Evolutionary conservation across 345 rosid species (phyloP).

Genomic region (Eucalyptus cloeziana): DNA sequence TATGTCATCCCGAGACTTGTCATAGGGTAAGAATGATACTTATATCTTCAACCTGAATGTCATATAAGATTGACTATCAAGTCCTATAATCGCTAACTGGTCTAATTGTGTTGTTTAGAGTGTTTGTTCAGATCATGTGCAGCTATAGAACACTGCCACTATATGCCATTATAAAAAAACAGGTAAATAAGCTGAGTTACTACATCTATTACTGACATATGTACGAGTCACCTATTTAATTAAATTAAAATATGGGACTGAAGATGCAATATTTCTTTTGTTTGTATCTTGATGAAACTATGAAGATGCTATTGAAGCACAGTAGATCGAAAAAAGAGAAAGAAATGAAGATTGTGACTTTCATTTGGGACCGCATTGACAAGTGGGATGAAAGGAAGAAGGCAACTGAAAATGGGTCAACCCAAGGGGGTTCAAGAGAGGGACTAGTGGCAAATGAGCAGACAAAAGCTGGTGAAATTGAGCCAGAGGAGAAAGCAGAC

Average conservation of each 20-base stretch:
- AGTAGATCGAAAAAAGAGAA: constrained; percentile 45
- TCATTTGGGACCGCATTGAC: constrained; percentile 56
- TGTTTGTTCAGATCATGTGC: constrained; percentile 55
- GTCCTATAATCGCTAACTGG: neutral
- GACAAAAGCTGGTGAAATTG: neutral
- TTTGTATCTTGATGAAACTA: neutral
- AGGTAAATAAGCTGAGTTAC: constrained; percentile 13
- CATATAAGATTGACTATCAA: neutral
- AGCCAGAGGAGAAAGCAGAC: neutral
- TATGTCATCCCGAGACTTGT: constrained; percentile 54
- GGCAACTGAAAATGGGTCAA: constrained; percentile 2
- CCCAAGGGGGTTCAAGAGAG: neutral
- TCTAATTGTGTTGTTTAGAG: constrained; percentile 12
- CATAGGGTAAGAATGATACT: constrained; percentile 43
- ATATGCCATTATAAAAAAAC: constrained; percentile 64
- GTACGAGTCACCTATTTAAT: neutral
- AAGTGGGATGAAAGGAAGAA: constrained; percentile 11
- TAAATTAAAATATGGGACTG: neutral
- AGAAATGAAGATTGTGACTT: constrained; percentile 46
- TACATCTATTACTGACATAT: neutral
- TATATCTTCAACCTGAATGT: neutral
- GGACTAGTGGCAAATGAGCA: neutral
- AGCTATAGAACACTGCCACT: constrained; percentile 85
- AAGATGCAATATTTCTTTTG: neutral
- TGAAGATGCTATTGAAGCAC: constrained; percentile 54